Evolutionary conservation across 1,139 yeast species (phyloP), one percentile per base, ranked within the genome.

Genomic region (Saccharomycopsis hybrid): DNA sequence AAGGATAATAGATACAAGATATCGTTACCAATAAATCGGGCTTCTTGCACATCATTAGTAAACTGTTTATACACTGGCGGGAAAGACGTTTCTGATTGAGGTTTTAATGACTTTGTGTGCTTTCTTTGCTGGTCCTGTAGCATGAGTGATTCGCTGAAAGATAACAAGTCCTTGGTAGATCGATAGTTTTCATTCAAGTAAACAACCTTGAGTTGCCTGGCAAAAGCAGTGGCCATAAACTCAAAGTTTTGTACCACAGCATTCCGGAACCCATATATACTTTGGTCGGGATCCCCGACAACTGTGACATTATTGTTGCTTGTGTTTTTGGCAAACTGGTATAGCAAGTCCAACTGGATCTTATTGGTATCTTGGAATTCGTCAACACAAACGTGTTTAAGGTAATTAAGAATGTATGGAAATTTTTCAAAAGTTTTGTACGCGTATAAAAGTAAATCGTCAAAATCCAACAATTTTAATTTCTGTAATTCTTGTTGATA

Each of bases 201-300:
- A 1, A 82, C 69, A 8, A 65, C 64, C 5, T 64, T 56, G 37
- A 65, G 63, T 1, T 64, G 59, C 5, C 63, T 53, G 0, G 68
- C 67, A 56, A 77, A 85, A 51, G 70, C 65, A 0, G 64, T 60
- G 37, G 65, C 63, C 89, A 92, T 81, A 9, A 70, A 69, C 37
- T 66, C 66, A 59, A 92, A 87, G 59, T 87, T 89, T 13, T 70
- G 69, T 0, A 83, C 72, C 42, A 80, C 80, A 0, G 97, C 97
- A 58, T 85, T 81, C 55, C 98, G 71, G 58, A 90, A 90, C 0
- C 83, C 88, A 62, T 92, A 92, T 31, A 92, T 92, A 60, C 96
- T 83, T 64, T 92, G 97, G 65, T 92, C 97, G 0, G 97, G 96
- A 60, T 92, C 98, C 1, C 98, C 98, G 0, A 92, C 97, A 1